These are phyloP conservation scores for Coemansia erecta DNA, from an alignment of 192 early-diverging fungal species.

Conservation along the genomic window DNA sequence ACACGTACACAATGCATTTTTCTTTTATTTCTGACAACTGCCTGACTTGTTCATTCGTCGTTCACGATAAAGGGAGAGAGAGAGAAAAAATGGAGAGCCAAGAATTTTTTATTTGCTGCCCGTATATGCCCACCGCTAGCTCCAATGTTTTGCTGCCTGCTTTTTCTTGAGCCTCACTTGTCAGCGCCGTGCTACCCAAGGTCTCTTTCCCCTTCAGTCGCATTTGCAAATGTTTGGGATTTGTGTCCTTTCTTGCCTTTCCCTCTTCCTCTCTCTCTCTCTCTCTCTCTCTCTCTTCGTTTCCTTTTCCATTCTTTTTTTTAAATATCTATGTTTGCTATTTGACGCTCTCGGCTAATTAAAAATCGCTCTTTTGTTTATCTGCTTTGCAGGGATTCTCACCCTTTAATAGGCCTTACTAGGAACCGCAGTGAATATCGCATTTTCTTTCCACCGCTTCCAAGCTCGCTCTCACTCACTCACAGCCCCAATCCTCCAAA, in stretches of 20 bases:
- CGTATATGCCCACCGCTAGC: too few species aligned
- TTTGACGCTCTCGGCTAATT: not conserved
- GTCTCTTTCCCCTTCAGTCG: too few species aligned
- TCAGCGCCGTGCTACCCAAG: too few species aligned
- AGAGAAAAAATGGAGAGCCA: too few species aligned
- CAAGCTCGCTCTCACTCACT: too few species aligned
- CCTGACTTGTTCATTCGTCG: not conserved
- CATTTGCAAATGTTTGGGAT: too few species aligned
- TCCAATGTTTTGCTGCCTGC: too few species aligned
- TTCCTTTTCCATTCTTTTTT: not conserved
- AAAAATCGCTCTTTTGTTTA: not conserved
- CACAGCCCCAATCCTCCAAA: too few species aligned
- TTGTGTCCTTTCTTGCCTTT: too few species aligned
- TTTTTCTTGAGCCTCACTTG: too few species aligned
- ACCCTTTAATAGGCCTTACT: not conserved
- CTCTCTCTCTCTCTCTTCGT: not conserved
- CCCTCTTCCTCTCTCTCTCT: not conserved
- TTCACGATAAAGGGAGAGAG: not conserved
- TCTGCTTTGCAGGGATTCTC: conserved; percentile 2
- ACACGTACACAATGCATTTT: conserved; percentile 5
- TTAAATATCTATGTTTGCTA: not conserved
- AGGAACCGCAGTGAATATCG: not conserved
- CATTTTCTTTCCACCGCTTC: not conserved
- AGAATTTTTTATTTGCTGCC: too few species aligned
- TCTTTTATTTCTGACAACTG: conserved; percentile 3